phyloP scores from a whole-genome alignment of 2,329 filamentous ascomycete species.

The Dactylella cylindrospora region DNA sequence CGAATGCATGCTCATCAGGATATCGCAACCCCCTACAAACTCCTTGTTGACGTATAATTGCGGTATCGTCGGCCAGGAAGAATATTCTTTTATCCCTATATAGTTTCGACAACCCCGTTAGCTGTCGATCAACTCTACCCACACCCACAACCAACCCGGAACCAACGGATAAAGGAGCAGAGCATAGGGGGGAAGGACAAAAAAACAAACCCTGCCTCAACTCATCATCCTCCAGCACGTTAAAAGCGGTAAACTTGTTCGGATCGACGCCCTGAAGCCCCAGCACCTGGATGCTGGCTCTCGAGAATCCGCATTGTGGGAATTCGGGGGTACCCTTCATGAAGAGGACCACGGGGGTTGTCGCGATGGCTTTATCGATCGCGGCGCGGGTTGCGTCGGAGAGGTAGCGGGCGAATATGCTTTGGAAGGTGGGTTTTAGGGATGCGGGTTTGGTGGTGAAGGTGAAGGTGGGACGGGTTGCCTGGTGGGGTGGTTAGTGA shows the following conservation, averaged over 20 bases:
- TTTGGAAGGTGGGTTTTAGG: background rate
- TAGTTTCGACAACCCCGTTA: background rate
- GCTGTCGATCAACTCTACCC: background rate
- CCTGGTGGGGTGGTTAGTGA: conserved; percentile 5
- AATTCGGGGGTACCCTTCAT: conserved; percentile 99
- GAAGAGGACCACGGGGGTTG: conserved; percentile 91
- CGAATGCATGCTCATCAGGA: conserved; percentile 94
- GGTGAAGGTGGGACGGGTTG: conserved; percentile 13
- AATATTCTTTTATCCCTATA: conserved; percentile 95
- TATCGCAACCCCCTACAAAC: conserved; percentile 97
- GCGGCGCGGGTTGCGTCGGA: conserved; percentile 77
- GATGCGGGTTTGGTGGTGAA: conserved; percentile 1
- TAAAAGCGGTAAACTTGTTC: conserved; percentile 94
- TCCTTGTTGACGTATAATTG: conserved; percentile 95
- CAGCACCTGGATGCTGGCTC: conserved; percentile 90
- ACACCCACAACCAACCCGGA: background rate
- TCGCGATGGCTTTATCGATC: conserved; percentile 85
- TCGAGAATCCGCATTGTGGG: conserved; percentile 94
- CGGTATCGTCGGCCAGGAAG: conserved; percentile 97
- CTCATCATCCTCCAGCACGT: conserved; percentile 89
- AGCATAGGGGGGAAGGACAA: background rate
- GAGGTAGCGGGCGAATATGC: conserved; percentile 56
- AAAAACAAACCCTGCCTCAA: conserved; percentile 70
- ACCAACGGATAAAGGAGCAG: too few species aligned
- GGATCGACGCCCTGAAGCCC: conserved; percentile 94